Evolutionary conservation across 306 rosid genomes (phyloP).

Genomic region (Castanospermum australe): DNA sequence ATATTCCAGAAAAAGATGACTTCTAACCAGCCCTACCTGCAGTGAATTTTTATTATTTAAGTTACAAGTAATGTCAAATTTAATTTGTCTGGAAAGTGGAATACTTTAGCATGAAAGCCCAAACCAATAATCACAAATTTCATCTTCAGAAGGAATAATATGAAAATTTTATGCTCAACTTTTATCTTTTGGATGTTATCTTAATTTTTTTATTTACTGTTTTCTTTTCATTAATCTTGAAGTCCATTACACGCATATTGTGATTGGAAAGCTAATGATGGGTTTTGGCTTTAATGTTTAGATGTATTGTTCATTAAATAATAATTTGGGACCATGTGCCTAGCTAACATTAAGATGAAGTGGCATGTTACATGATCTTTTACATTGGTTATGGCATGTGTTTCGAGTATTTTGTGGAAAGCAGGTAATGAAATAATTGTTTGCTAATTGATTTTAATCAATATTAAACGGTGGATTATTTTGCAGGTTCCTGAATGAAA

Average conservation of each 20-base stretch:
- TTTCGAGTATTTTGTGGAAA: constrained; percentile 1
- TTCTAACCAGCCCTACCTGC: background rate
- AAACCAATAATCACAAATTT: background rate
- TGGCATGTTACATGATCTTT: background rate
- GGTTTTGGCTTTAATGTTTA: constrained; percentile 1
- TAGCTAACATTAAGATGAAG: background rate
- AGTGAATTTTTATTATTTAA: background rate
- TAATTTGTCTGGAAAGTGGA: background rate
- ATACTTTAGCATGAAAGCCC: constrained; percentile 9
- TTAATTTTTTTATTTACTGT: background rate
- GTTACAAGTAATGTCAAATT: background rate
- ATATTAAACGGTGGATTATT: constrained; percentile 10
- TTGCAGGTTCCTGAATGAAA: constrained; percentile 61
- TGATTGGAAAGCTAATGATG: constrained; percentile 4
- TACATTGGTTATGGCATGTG: background rate
- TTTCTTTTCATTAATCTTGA: constrained; percentile 19
- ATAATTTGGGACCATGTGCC: background rate
- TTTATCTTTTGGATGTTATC: background rate
- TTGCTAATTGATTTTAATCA: background rate
- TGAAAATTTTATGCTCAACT: background rate
- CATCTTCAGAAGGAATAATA: constrained; percentile 2
- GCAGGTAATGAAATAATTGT: constrained; percentile 4
- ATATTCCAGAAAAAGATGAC: background rate
- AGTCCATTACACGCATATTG: background rate
- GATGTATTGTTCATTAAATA: background rate